Base-by-base conservation (phyloP, 768 basidiomycete genomes). In the Neoboletus subvelutipes region DNA sequence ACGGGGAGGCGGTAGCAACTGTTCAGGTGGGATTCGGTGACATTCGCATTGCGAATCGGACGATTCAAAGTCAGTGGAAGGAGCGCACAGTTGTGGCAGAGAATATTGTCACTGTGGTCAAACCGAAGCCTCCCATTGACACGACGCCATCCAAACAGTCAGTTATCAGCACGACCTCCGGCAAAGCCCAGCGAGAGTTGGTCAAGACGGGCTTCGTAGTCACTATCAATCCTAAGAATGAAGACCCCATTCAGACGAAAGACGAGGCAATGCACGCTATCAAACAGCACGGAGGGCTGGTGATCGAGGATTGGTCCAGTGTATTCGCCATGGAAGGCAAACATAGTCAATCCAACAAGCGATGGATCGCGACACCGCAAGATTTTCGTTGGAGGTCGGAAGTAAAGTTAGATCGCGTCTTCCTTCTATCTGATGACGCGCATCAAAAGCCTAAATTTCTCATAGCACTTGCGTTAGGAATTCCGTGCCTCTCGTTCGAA, bases 401-500 rank as follows among this genome's bases (percentile, higher is more conserved):
- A 29, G 71, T 83, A 37, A 58, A 61, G 1, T 17, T 71, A 39
- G 70, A 71, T 33, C 78, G 81, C 15, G 76, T 88, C 24, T 90
- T 90, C 70, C 75, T 92, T 40, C 58, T 92, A 17, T 82, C 89
- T 0, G 85, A 90, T 59, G 81, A 84, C 15, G 68, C 78, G 10
- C 83, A 79, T 61, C 81, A 83, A 55, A 94, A 90, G 62, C 82
- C 87, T 11, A 95, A 94, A 71, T 93, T 82, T 64, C 76, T 96
- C 52, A 78, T 87, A 4, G 90, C 92, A 7, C 80, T 98, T 34
- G 92, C 90, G 0, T 75, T 94, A 40, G 94, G 94, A 12, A 85
- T 97, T 50, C 94, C 94, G 4, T 94, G 91, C 61, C 64, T 97
- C 26, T 80, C 79, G 1, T 68, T 78, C 6, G 72, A 77, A 12